Percentiles rank a stretch among this genome's conserved stretches.
phyloP scores from a whole-genome alignment of 495 filamentous ascomycete genomes.

The Lophium mytilinum region DNA sequence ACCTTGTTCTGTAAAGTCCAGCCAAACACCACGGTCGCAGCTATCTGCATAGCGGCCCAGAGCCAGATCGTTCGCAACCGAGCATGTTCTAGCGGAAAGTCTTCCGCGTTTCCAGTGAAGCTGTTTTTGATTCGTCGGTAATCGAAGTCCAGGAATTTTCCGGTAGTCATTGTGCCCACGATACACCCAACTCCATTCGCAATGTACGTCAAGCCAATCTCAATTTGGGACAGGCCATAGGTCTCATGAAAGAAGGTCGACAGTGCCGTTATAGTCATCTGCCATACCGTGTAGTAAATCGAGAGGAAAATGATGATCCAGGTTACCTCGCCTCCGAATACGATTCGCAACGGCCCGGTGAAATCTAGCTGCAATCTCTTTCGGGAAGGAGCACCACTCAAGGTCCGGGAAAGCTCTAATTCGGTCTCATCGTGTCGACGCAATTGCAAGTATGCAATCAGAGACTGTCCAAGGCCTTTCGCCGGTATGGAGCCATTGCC shows the following conservation, averaged over 20 bases:
- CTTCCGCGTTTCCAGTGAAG: neutral
- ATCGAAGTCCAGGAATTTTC: constrained; percentile 39
- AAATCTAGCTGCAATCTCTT: constrained; percentile 32
- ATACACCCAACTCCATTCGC: constrained; percentile 46
- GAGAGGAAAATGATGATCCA: constrained; percentile 43
- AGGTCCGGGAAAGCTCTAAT: neutral
- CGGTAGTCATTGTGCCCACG: constrained; percentile 41
- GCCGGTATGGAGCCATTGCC: constrained; percentile 39
- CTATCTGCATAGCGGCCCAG: constrained; percentile 27
- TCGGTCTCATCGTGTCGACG: neutral
- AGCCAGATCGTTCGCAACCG: constrained; percentile 30
- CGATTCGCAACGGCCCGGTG: constrained; percentile 39
- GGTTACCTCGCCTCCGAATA: neutral
- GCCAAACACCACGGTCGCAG: constrained; percentile 36
- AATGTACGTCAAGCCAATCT: constrained; percentile 45
- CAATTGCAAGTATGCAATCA: constrained; percentile 33
- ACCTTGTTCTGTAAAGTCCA: constrained; percentile 19
- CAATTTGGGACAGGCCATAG: constrained; percentile 40
- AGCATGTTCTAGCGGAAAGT: constrained; percentile 37
- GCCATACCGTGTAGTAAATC: constrained; percentile 48
- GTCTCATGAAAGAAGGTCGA: constrained; percentile 40
- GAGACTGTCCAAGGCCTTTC: constrained; percentile 29
- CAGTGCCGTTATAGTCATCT: constrained; percentile 50
- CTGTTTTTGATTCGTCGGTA: constrained; percentile 36
- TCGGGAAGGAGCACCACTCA: neutral